phyloP scores from a whole-genome alignment of 345 rosid genomes.

The Zanthoxylum bungeanum region DNA sequence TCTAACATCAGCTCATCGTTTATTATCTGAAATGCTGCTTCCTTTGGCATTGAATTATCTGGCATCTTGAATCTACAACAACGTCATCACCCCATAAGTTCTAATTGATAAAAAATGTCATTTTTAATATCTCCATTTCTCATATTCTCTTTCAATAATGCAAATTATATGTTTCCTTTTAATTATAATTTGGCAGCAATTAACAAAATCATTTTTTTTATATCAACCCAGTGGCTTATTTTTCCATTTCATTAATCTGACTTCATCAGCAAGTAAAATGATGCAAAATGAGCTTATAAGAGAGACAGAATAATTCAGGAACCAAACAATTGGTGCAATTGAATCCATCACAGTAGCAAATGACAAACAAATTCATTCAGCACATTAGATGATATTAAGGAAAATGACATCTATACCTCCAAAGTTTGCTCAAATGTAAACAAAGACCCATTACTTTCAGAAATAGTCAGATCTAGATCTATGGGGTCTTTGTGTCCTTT shows the following conservation, averaged over 20 bases:
- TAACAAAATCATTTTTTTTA: neutral
- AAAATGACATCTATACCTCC: too few relatives aligned
- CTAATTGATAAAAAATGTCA: neutral
- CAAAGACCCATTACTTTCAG: too few relatives aligned
- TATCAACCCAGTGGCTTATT: neutral
- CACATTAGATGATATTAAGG: neutral
- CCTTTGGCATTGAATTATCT: constrained; percentile 59
- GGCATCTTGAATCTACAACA: constrained; percentile 61
- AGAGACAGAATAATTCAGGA: neutral
- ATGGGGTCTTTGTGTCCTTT: too few relatives aligned
- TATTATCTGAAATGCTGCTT: constrained; percentile 74
- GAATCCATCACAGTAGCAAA: neutral
- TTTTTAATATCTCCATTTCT: neutral
- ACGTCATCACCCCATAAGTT: neutral
- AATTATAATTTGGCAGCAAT: neutral
- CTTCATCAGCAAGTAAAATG: neutral
- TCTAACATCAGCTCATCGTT: constrained; percentile 79
- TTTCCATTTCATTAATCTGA: neutral
- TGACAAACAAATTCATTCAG: neutral
- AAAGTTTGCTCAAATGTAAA: too few relatives aligned
- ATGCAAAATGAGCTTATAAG: neutral
- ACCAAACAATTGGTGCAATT: neutral
- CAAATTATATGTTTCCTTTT: neutral
- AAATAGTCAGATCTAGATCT: too few relatives aligned
- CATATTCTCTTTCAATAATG: neutral